Base-by-base conservation (phyloP, 2,329 filamentous ascomycete genomes). In the Stemphylium beticola region DNA sequence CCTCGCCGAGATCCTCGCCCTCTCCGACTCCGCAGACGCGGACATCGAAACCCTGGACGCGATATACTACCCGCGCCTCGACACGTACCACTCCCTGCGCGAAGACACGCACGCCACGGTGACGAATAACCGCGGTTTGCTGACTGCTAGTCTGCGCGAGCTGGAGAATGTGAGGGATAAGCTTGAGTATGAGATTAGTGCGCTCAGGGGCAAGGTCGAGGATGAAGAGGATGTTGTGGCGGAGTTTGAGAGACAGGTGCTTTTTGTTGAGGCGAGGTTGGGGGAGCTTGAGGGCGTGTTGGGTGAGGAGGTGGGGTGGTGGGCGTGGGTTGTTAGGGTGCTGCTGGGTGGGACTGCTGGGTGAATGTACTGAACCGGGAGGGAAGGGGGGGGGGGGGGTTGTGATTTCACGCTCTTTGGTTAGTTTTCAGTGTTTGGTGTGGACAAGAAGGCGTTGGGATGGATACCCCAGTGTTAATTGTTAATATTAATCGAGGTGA, bases 131-230 rank as follows among this genome's bases (percentile, higher is more conserved):
- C 85, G 87, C 36, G 81, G 82, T 18, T 82, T 84, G 47, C 79
- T 96, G 33, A 85, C 83, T 4, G 91, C 95, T 69, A 83, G 83
- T 14, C 80, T 92, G 57, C 89, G 89, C 72, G 90, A 95, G 60
- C 82, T 97, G 12, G 92, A 96, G 72, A 84, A 89, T 18, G 79
- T 96, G 34, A 86, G 89, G 2, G 91, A 92, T 17, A 93, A 93
- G 75, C 81, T 98, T 50, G 93, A 98, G 68, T 98, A 98, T 74
- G 93, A 97, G 78, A 88, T 97, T 57, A 85, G 89, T 55, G 86
- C 87, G 14, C 79, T 98, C n/a, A 82, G 87, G 43, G 86, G 87
- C 42, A 92, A 92, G 66, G 88, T 96, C 9, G 84, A 90, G 65
- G 93, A 98, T 69, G 90, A 96, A 8, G 92, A 96, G 69, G 89